These are phyloP conservation scores for Diaporthe citrichinensis DNA, from an alignment of 2,329 filamentous ascomycete genomes.

Conservation along the genomic window DNA sequence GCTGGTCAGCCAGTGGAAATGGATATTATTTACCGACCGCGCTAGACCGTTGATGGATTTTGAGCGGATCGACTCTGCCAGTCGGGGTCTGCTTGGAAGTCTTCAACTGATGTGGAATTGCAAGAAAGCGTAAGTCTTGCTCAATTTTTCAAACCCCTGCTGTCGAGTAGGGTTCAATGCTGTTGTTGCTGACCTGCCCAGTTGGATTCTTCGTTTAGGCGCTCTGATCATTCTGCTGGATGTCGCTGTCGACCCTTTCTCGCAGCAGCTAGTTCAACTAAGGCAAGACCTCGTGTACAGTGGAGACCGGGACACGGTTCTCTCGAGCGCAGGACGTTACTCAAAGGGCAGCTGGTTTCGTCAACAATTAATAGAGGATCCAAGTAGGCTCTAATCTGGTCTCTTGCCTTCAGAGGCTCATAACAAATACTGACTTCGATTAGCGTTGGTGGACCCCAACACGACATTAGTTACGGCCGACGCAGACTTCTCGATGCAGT, in stretches of 20 bases:
- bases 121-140: constrained; percentile 1
- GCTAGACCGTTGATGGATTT: constrained; percentile 29
- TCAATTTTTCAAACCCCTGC: neutral
- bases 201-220: constrained; percentile 25
- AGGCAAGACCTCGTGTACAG: constrained; percentile 19
- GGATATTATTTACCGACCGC: constrained; percentile 20
- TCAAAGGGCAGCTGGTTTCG: constrained; percentile 17
- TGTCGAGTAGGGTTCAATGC: neutral
- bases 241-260: constrained; percentile 33
- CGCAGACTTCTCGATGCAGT: constrained; percentile 35
- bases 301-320: neutral
- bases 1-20: constrained; percentile 36
- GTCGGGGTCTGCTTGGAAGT: constrained; percentile 34
- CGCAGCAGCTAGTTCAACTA: constrained; percentile 34
- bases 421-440: neutral
- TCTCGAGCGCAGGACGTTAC: constrained; percentile 17
- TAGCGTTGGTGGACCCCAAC: neutral
- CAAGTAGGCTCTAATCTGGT: neutral
- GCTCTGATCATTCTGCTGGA: constrained; percentile 12
- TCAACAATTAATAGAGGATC: neutral
- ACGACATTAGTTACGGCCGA: neutral
- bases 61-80: constrained; percentile 32
- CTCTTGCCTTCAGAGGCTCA: neutral
- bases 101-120: constrained; percentile 9
- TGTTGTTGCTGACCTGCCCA: neutral